Conservation (phyloP, 352 stramenopile genomes). For the Thraustotheca clavata region DNA sequence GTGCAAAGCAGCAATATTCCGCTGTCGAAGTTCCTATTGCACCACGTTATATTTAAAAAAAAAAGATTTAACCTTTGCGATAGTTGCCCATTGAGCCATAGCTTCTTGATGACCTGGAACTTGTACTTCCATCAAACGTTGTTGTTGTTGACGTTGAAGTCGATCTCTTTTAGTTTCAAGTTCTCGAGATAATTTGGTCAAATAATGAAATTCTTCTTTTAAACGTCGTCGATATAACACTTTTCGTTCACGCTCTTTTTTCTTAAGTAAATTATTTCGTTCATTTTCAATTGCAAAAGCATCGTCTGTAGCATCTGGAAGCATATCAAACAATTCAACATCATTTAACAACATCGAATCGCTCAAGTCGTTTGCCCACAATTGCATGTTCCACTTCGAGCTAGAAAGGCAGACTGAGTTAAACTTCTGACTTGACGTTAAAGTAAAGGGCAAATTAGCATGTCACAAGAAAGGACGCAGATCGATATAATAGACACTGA, state of each 20-base stretch:
- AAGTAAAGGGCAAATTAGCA: too few species aligned
- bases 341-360: background rate
- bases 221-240: slow-evolving; percentile 6
- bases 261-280: background rate
- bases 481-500: too few species aligned
- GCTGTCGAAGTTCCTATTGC: background rate
- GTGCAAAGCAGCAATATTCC: background rate
- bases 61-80: background rate
- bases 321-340: background rate
- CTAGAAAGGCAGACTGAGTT: too few species aligned
- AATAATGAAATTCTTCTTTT: slow-evolving; percentile 4
- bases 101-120: background rate
- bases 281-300: background rate
- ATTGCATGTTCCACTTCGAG: too few species aligned
- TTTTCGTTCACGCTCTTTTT: slow-evolving; percentile 8
- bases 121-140: background rate
- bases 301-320: background rate
- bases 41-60: background rate
- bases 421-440: too few species aligned
- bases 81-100: slow-evolving; percentile 4
- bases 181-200: background rate
- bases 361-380: too few species aligned
- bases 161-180: background rate
- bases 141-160: background rate
- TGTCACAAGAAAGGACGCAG: too few species aligned